Evolutionary conservation across 2,329 filamentous ascomycete species (phyloP).

Genomic region (Cladophialophora yegresii): DNA sequence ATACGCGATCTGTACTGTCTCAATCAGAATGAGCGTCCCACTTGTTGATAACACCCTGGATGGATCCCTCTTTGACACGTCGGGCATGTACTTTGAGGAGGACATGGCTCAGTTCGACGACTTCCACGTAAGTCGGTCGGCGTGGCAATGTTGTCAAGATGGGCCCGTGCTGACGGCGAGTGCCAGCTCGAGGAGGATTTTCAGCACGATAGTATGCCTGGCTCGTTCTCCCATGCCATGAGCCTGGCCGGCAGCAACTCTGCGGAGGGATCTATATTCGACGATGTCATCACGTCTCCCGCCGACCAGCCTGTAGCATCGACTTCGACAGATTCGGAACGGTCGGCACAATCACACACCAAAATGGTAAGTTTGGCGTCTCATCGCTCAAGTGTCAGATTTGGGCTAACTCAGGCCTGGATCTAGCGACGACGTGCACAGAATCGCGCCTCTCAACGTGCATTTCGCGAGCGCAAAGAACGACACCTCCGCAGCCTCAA

Average conservation of each 20-base stretch:
- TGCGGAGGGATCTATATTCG: background rate
- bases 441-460: slow-evolving; percentile 17
- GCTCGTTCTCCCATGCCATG: background rate
- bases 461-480: slow-evolving; percentile 19
- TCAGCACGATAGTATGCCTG: background rate
- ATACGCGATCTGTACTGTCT: too few species aligned
- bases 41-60: background rate
- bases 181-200: background rate
- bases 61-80: background rate
- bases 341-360: background rate
- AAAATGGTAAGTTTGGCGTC: slow-evolving; percentile 7
- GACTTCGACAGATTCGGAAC: slow-evolving; percentile 13
- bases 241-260: background rate
- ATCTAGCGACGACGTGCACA: slow-evolving; percentile 16
- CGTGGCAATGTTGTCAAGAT: background rate
- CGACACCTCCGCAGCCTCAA: slow-evolving; percentile 10
- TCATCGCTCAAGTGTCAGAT: background rate
- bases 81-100: slow-evolving; percentile 10
- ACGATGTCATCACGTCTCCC: slow-evolving; percentile 4
- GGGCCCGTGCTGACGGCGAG: background rate
- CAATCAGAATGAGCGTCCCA: slow-evolving; percentile 2
- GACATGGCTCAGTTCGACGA: slow-evolving; percentile 2
- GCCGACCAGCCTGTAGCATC: slow-evolving; percentile 2
- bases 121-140: slow-evolving; percentile 13
- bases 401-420: background rate